Evolutionary conservation across 2,329 filamentous ascomycete species (phyloP).

Genomic region (Cercospora janseana): DNA sequence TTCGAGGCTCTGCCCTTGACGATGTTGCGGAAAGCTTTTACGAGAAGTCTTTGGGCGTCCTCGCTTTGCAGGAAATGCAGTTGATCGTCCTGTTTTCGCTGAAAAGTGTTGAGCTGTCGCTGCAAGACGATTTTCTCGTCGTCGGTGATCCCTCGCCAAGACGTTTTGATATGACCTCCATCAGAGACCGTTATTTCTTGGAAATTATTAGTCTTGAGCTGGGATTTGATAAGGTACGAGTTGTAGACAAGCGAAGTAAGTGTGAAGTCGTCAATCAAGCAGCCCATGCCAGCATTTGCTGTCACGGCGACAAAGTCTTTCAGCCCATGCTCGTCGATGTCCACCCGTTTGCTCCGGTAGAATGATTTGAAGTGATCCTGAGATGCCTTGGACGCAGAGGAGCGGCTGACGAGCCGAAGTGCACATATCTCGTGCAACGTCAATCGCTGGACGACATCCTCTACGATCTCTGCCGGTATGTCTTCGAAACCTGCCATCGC

Average conservation of each 20-base stretch:
- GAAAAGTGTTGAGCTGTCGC: constrained; percentile 7
- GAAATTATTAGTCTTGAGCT: background rate
- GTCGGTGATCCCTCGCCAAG: background rate
- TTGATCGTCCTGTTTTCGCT: constrained; percentile 4
- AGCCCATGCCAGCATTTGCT: constrained; percentile 6
- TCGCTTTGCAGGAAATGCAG: constrained; percentile 10
- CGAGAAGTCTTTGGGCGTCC: constrained; percentile 3
- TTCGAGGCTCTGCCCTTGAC: background rate
- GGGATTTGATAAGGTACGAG: background rate
- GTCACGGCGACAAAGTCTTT: constrained; percentile 10
- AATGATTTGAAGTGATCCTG: constrained; percentile 14
- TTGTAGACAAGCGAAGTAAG: constrained; percentile 8
- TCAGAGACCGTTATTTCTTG: background rate
- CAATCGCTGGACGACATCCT: background rate
- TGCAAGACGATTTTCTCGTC: background rate
- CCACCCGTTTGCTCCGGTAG: constrained; percentile 12
- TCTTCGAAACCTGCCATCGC: constrained; percentile 7
- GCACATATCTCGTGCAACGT: constrained; percentile 12
- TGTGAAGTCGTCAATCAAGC: constrained; percentile 8
- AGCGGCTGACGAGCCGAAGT: constrained; percentile 11
- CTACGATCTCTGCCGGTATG: constrained; percentile 57
- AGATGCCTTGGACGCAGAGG: constrained; percentile 11
- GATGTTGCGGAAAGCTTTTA: constrained; percentile 8
- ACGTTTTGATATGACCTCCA: background rate
- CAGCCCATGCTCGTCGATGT: constrained; percentile 6